phyloP scores from a whole-genome alignment of 2,329 filamentous ascomycete species.

The Nigrospora oryzae region DNA sequence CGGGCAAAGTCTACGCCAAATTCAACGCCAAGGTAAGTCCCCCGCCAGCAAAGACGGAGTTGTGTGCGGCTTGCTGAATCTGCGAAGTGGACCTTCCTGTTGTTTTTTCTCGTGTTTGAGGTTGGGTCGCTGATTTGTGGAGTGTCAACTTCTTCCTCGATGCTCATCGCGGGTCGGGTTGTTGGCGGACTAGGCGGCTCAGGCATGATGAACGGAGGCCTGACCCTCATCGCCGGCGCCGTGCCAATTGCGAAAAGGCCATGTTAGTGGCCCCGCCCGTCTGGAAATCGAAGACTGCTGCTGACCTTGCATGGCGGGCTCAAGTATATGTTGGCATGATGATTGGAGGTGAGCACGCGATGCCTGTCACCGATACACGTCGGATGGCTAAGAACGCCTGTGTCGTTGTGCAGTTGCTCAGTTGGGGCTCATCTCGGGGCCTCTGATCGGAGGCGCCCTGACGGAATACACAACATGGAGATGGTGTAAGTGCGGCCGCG shows the following conservation, averaged over 20 bases:
- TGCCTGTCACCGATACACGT: no score
- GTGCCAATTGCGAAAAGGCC: slow-evolving; percentile 28
- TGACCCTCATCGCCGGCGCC: slow-evolving; percentile 36
- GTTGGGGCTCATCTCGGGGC: slow-evolving; percentile 35
- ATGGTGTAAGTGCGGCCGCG: slow-evolving; percentile 26
- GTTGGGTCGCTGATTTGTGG: slow-evolving; percentile 43
- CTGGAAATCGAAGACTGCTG: no score
- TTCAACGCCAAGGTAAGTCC: slow-evolving; percentile 21
- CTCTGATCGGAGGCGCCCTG: slow-evolving; percentile 34
- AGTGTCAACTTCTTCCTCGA: slow-evolving; percentile 31
- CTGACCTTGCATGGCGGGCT: background rate
- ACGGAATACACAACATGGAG: slow-evolving; percentile 32
- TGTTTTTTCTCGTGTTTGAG: slow-evolving; percentile 41
- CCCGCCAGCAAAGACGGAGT: slow-evolving; percentile 13
- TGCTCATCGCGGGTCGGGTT: slow-evolving; percentile 44
- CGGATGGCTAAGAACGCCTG: no score
- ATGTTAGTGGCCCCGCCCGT: background rate
- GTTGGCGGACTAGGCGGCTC: slow-evolving; percentile 41
- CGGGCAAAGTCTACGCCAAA: slow-evolving; percentile 33
- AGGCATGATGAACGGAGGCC: slow-evolving; percentile 36
- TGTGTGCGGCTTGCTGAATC: slow-evolving; percentile 19
- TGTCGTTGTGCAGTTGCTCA: slow-evolving; percentile 19
- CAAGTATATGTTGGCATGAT: slow-evolving; percentile 8
- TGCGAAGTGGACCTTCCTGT: slow-evolving; percentile 21
- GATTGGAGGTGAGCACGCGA: slow-evolving; percentile 8